Percentiles rank a stretch among this genome's conserved stretches.
phyloP scores from a whole-genome alignment of 2,329 filamentous ascomycete genomes.

The Verruconis gallopava region DNA sequence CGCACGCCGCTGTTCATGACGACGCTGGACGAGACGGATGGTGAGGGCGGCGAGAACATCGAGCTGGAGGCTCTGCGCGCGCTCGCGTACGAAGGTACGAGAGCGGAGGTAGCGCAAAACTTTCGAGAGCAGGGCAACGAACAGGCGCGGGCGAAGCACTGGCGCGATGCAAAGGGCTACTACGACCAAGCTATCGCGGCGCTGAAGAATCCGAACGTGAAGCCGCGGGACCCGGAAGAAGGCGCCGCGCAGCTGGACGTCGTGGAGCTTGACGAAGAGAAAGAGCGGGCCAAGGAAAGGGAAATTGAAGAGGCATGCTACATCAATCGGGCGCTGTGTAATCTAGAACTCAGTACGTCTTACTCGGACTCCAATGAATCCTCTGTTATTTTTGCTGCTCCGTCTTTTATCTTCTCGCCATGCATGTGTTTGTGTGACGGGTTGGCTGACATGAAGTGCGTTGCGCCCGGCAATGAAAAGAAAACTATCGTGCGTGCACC shows the following conservation, averaged over 20 bases:
- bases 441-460: neutral
- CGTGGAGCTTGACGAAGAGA: constrained; percentile 42
- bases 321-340: constrained; percentile 79
- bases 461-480: constrained; percentile 26
- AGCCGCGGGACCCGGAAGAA: constrained; percentile 22
- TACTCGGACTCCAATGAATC: constrained; percentile 1
- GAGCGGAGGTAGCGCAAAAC: constrained; percentile 65
- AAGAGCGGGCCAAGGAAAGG: constrained; percentile 47
- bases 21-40: constrained; percentile 53
- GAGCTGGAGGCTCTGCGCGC: constrained; percentile 79
- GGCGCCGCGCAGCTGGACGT: constrained; percentile 31
- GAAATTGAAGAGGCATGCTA: constrained; percentile 62
- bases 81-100: constrained; percentile 83
- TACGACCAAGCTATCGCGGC: constrained; percentile 78
- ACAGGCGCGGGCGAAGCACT: constrained; percentile 58
- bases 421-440: neutral
- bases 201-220: constrained; percentile 26
- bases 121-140: constrained; percentile 94
- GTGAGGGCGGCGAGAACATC: constrained; percentile 58
- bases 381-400: neutral
- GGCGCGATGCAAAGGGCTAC: constrained; percentile 77
- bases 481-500: constrained; percentile 78
- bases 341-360: constrained; percentile 60
- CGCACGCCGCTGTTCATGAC: constrained; percentile 91
- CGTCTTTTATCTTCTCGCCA: neutral